Evolutionary conservation across 2,329 filamentous ascomycete species (phyloP).

Genomic region (Plectosphaerella plurivora): DNA sequence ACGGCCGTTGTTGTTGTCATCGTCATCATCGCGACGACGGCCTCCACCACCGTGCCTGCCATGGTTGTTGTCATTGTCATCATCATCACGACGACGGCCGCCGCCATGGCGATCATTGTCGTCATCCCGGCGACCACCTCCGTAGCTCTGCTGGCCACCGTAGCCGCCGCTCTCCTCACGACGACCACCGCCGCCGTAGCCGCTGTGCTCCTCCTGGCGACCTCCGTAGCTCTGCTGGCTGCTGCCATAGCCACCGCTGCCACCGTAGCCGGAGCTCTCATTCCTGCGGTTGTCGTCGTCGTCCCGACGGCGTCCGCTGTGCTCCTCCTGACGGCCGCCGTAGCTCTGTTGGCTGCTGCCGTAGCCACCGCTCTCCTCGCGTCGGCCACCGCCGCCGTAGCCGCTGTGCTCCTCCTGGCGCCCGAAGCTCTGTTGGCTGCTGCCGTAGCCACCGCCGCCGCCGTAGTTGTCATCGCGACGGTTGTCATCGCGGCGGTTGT

Average conservation of each 20-base stretch:
- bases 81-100: not conserved
- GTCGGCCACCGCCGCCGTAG: slow-evolving; percentile 13
- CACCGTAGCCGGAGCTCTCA: slow-evolving; percentile 2
- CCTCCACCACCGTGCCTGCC: not conserved
- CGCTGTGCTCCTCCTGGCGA: slow-evolving; percentile 13
- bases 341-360: slow-evolving; percentile 7
- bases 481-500: slow-evolving; percentile 5
- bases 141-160: slow-evolving; percentile 11
- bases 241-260: slow-evolving; percentile 10
- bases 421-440: slow-evolving; percentile 9
- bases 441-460: not conserved
- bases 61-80: not conserved
- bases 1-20: not conserved
- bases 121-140: not conserved
- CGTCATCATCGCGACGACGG: not conserved
- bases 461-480: slow-evolving; percentile 11
- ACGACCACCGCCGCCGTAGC: not conserved
- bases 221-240: slow-evolving; percentile 17
- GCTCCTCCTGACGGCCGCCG: slow-evolving; percentile 14
- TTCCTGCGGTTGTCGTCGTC: too few species aligned
- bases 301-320: slow-evolving; percentile 5
- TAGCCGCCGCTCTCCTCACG: slow-evolving; percentile 11
- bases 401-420: slow-evolving; percentile 15
- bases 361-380: slow-evolving; percentile 9
- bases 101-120: not conserved